Conservation (phyloP, 768 basidiomycete genomes). For the Leccinum incarnatum region DNA sequence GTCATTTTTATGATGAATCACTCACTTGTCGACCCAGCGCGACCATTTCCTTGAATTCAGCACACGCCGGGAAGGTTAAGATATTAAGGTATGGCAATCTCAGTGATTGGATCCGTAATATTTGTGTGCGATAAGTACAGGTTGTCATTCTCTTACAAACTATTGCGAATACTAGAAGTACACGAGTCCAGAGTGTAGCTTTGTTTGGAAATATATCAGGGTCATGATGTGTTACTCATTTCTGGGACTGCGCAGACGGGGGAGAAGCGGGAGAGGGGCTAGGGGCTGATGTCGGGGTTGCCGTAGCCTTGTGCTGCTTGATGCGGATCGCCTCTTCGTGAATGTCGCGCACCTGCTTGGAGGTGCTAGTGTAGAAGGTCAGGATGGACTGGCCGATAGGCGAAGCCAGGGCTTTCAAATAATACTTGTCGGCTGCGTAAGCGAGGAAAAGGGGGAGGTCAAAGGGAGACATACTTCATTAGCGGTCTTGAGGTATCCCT, state of each 20-base stretch:
- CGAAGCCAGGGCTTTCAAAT: slow-evolving; percentile 70
- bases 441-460: background rate
- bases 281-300: slow-evolving; percentile 15
- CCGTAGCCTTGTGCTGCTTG: slow-evolving; percentile 51
- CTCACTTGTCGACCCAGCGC: too few relatives aligned
- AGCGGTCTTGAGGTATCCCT: slow-evolving; percentile 68
- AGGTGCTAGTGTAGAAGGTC: slow-evolving; percentile 81
- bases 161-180: slow-evolving; percentile 12
- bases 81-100: too few relatives aligned
- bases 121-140: background rate
- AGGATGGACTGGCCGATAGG: slow-evolving; percentile 74
- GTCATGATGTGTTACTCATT: slow-evolving; percentile 3
- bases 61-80: too few relatives aligned
- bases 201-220: background rate
- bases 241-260: slow-evolving; percentile 10
- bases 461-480: slow-evolving; percentile 48
- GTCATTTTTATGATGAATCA: too few relatives aligned
- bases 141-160: background rate
- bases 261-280: slow-evolving; percentile 4
- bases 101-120: too few relatives aligned
- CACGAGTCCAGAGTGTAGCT: background rate
- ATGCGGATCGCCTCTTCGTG: slow-evolving; percentile 92
- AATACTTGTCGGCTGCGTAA: slow-evolving; percentile 54
- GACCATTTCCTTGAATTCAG: too few relatives aligned
- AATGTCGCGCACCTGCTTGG: slow-evolving; percentile 87